A percentile compares a stretch with the other conserved stretches of the same genome.
phyloP scores from a whole-genome alignment of 129 eudicot species.

The Logfia minima region DNA sequence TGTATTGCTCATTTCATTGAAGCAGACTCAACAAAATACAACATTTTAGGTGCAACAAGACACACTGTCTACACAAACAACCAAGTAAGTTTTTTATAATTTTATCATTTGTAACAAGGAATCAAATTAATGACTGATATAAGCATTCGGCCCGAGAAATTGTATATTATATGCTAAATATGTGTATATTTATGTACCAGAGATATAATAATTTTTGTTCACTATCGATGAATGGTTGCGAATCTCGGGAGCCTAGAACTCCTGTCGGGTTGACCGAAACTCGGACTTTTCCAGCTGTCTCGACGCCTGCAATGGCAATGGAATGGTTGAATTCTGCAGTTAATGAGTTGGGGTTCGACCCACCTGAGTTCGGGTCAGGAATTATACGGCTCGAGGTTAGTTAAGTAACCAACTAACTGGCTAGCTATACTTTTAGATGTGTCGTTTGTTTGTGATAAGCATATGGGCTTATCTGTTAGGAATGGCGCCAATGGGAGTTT shows the following conservation, averaged over 20 bases:
- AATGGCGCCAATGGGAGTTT: conserved; percentile 20
- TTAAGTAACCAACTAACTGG: not conserved
- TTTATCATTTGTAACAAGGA: not conserved
- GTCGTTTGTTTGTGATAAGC: not conserved
- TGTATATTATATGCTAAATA: not conserved
- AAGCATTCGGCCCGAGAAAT: no score
- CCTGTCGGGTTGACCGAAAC: conserved; percentile 69
- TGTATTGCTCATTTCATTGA: conserved; percentile 49
- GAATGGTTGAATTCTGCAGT: conserved; percentile 65
- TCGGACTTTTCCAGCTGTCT: conserved; percentile 57
- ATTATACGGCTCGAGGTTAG: conserved; percentile 77
- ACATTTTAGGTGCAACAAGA: conserved; percentile 37
- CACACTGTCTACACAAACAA: conserved; percentile 33
- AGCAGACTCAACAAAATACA: conserved; percentile 39
- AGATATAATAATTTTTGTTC: conserved; percentile 53
- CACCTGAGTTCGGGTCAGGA: conserved; percentile 58
- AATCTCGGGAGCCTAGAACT: conserved; percentile 41
- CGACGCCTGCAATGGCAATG: conserved; percentile 63
- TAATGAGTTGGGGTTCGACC: conserved; percentile 42
- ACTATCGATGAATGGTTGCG: conserved; percentile 82
- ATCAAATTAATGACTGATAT: not conserved
- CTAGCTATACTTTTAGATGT: conserved; percentile 9
- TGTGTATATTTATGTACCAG: conserved; percentile 26
- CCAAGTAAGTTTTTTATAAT: conserved; percentile 37
- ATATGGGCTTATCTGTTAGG: not conserved